Evolutionary conservation across 176 grass and related monocot genomes (phyloP).

Genomic region (Carex myosuroides): DNA sequence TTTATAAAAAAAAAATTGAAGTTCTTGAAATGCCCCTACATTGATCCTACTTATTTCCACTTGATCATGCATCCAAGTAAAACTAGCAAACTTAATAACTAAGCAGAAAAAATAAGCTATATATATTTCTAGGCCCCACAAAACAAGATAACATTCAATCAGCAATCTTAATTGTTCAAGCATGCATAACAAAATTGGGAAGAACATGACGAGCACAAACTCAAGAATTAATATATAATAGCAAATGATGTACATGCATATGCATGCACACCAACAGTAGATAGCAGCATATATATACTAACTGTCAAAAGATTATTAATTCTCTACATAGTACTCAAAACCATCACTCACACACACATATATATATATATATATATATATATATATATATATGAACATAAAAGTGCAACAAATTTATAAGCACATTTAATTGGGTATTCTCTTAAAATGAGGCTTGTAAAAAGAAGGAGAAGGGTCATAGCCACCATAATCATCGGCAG

Average conservation of each 20-base stretch:
- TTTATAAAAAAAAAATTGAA: no score
- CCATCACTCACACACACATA: background rate
- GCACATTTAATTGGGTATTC: slow-evolving; percentile 47
- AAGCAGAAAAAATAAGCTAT: no score
- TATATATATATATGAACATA: slow-evolving; percentile 2
- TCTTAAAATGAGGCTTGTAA: slow-evolving; percentile 72
- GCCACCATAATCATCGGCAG: slow-evolving; percentile 49
- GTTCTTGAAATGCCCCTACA: no score
- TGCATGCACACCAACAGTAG: slow-evolving; percentile 1
- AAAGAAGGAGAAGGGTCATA: slow-evolving; percentile 52
- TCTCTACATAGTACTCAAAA: slow-evolving; percentile 8
- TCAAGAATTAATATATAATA: background rate
- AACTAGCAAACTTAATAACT: no score
- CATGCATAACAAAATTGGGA: background rate
- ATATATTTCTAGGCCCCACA: background rate
- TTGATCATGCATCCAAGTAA: no score
- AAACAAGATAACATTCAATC: background rate
- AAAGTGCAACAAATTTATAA: background rate
- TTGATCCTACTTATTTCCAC: no score
- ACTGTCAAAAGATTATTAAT: slow-evolving; percentile 15
- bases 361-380: no score
- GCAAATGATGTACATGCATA: background rate
- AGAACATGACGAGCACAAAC: background rate
- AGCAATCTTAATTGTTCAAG: background rate
- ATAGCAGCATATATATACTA: background rate